Evolutionary conservation across 768 basidiomycete species (phyloP).

Genomic region (Filobasidium floriforme): DNA sequence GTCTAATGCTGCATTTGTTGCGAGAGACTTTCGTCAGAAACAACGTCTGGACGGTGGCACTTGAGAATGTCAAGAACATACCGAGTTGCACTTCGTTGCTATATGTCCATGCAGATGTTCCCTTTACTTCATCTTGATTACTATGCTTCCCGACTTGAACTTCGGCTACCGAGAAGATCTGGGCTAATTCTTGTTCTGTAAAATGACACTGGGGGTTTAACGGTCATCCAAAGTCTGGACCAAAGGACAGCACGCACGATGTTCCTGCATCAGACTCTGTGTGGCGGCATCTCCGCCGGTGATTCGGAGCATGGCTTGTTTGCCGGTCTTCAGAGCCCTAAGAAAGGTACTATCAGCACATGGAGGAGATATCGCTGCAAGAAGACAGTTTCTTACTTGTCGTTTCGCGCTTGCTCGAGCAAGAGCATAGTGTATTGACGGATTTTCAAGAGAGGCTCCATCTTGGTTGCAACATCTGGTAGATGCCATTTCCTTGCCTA

Average conservation of each 20-base stretch:
- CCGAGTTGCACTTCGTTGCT: constrained; percentile 36
- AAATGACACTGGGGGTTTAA: background rate
- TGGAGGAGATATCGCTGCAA: background rate
- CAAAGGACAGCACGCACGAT: background rate
- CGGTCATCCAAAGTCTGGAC: background rate
- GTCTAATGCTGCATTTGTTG: background rate
- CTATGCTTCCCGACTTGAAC: background rate
- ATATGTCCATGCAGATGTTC: constrained; percentile 30
- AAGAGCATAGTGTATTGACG: constrained; percentile 58
- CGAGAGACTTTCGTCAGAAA: background rate
- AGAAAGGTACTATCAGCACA: background rate
- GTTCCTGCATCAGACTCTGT: constrained; percentile 11
- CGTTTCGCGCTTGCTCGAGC: constrained; percentile 66
- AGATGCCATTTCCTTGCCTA: constrained; percentile 63
- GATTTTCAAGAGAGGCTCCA: constrained; percentile 58
- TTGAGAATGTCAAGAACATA: background rate
- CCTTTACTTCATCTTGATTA: background rate
- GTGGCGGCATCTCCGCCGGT: constrained; percentile 1
- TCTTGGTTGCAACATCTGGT: constrained; percentile 53
- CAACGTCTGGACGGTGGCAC: background rate
- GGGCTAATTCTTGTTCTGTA: constrained; percentile 9
- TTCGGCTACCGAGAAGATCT: constrained; percentile 27
- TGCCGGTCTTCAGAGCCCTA: background rate
- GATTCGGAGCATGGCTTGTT: constrained; percentile 5
- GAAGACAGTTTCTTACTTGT: constrained; percentile 53